Base-by-base conservation (phyloP, 1,139 yeast species). In the Pichia sp. region DNA sequence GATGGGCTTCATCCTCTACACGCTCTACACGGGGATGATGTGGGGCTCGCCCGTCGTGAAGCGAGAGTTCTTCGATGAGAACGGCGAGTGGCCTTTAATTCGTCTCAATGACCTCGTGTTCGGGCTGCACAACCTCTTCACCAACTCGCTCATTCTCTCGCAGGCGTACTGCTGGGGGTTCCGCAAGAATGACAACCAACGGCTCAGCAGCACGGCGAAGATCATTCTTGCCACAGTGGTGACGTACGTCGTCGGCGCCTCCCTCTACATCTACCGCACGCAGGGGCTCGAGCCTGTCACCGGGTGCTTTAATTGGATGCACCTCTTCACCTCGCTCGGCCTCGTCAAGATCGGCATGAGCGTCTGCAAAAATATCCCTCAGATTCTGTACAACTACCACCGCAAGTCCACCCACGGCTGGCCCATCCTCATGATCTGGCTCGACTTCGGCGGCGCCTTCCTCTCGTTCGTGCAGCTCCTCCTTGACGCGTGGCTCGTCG, bases 401-500 rank as follows among this genome's bases (percentile, higher is more conserved):
- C 64, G 84, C 49, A 78, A 80, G 60, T 79, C 84, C 1, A 82
- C 81, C 0, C 81, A 79, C 19, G 84, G 84, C 6, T 68, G 72
- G 70, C 74, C 72, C 8, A 63, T 68, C 16, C 48, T 61, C 41
- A 66, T 68, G 68, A 59, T 68, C 15, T 68, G 67, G 64, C 54
- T 68, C 4, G 71, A 68, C 43, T 60, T 62, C 19, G 16, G 47
- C 19, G 72, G 72, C n/a, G 67, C 70, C 2, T 29, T 59, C 1
- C 51, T 65, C 5, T 67, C 71, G 0, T 59, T 68, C 34, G 16
- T 58, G 2, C 72, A 68, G 52, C 56, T 68, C 34, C 43, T 61
- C 1, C 49, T 67, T n/a, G 72, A 68, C 57, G 70, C 70, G 1
- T 55, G 52, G 34, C 53, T 54, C 4, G 61, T 57, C 4, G 58